Conservation (phyloP, 2,329 filamentous ascomycete species). For the Pyrenochaeta sp. region DNA sequence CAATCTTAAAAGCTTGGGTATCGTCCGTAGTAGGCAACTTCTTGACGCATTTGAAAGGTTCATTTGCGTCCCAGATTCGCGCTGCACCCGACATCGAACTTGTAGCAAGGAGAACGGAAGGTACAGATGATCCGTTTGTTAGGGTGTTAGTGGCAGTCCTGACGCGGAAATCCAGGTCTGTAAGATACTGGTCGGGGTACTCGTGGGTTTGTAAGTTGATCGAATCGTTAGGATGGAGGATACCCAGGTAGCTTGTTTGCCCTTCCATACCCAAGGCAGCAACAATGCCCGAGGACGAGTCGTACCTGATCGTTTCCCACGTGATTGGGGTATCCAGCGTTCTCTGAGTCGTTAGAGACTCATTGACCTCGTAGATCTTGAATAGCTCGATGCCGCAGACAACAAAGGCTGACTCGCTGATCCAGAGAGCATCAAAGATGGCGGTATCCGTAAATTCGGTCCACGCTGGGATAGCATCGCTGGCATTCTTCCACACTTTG, state of each 20-base stretch:
- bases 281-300: conserved; percentile 51
- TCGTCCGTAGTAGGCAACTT: conserved; percentile 40
- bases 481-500: conserved; percentile 49
- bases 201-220: conserved; percentile 42
- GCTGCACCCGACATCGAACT: conserved; percentile 52
- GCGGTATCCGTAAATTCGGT: conserved; percentile 52
- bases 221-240: conserved; percentile 46
- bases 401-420: conserved; percentile 53
- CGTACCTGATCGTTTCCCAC: conserved; percentile 52
- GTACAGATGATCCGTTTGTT: conserved; percentile 28
- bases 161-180: conserved; percentile 53
- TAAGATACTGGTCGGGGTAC: conserved; percentile 48
- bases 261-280: conserved; percentile 43
- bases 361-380: conserved; percentile 48
- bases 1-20: conserved; percentile 51
- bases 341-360: conserved; percentile 36
- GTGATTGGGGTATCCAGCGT: conserved; percentile 43
- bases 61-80: conserved; percentile 52
- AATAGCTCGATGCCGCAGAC: conserved; percentile 54
- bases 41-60: conserved; percentile 44
- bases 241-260: conserved; percentile 41
- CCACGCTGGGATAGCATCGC: conserved; percentile 51
- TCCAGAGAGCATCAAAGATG: conserved; percentile 57
- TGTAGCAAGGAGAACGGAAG: conserved; percentile 49
- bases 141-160: conserved; percentile 21